Evolutionary conservation across 352 stramenopile species (phyloP).

Genomic region (Phytophthora syringae): DNA sequence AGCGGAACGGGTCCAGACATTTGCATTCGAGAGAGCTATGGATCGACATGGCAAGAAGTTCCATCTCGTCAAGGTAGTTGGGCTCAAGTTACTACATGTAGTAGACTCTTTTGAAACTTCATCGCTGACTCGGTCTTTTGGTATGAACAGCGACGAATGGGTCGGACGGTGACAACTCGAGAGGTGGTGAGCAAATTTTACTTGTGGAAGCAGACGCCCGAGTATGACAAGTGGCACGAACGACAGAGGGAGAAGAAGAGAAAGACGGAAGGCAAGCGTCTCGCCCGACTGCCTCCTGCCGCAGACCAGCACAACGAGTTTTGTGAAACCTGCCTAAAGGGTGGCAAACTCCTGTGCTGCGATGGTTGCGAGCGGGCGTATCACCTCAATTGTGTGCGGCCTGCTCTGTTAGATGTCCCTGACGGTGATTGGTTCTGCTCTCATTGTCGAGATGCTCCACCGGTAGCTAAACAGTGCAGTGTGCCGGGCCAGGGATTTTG

Average conservation of each 20-base stretch:
- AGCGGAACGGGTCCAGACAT: constrained; percentile 39
- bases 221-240: constrained; percentile 62
- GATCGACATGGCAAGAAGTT: constrained; percentile 68
- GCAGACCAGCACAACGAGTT: constrained; percentile 74
- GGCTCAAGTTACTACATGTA: not conserved
- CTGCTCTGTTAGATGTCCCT: constrained; percentile 68
- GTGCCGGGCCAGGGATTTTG: not conserved
- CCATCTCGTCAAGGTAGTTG: constrained; percentile 58
- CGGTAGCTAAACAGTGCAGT: constrained; percentile 4
- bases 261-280: constrained; percentile 60
- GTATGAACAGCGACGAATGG: constrained; percentile 46
- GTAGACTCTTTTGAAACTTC: too few relatives aligned
- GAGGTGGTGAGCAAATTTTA: constrained; percentile 74
- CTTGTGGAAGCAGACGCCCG: constrained; percentile 62
- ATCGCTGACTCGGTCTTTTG: constrained; percentile 2
- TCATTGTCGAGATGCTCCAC: constrained; percentile 37
- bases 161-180: constrained; percentile 35
- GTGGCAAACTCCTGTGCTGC: constrained; percentile 74
- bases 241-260: constrained; percentile 47
- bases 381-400: constrained; percentile 78
- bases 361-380: constrained; percentile 80
- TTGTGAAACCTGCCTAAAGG: constrained; percentile 74
- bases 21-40: constrained; percentile 54
- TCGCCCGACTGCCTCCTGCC: constrained; percentile 20
- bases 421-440: constrained; percentile 77